phyloP scores from a whole-genome alignment of 2,329 filamentous ascomycete genomes.

The Penicillium sumatraense region DNA sequence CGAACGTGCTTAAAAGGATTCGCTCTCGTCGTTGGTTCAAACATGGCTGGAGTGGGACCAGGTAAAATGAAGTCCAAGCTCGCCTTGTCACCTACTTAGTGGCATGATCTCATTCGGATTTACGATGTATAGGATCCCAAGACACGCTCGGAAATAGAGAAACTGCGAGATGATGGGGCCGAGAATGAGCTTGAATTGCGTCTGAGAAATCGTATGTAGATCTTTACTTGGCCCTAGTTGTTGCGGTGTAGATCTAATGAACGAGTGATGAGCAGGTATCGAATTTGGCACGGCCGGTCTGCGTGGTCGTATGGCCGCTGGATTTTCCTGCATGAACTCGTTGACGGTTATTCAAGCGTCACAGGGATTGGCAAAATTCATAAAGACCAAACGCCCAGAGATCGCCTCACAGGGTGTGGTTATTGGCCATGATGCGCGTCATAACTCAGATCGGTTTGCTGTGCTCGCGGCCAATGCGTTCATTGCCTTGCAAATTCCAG shows the following conservation, averaged over 20 bases:
- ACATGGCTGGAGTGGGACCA: constrained; percentile 65
- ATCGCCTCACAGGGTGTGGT: constrained; percentile 57
- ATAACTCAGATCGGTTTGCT: constrained; percentile 67
- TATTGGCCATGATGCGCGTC: constrained; percentile 66
- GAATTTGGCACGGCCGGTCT: constrained; percentile 67
- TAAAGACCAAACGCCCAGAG: constrained; percentile 52
- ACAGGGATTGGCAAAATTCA: constrained; percentile 66
- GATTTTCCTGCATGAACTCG: constrained; percentile 65
- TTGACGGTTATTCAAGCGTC: constrained; percentile 67
- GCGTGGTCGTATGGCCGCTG: constrained; percentile 67
- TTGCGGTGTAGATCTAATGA: constrained; percentile 8
- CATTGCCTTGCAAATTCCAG: constrained; percentile 60
- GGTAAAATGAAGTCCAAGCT: constrained; percentile 33
- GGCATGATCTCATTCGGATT: constrained; percentile 22
- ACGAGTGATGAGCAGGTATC: constrained; percentile 48
- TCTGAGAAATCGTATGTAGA: constrained; percentile 52
- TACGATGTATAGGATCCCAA: constrained; percentile 46
- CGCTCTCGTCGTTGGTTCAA: constrained; percentile 49
- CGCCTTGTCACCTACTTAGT: constrained; percentile 7
- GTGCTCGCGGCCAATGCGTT: constrained; percentile 64
- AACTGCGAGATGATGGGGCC: constrained; percentile 53
- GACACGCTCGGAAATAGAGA: constrained; percentile 60
- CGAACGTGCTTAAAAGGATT: constrained; percentile 34
- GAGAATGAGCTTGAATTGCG: constrained; percentile 56
- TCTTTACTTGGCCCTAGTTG: background rate